Evolutionary conservation across 129 eudicot genomes (phyloP).

Genomic region (Tagetes erecta): DNA sequence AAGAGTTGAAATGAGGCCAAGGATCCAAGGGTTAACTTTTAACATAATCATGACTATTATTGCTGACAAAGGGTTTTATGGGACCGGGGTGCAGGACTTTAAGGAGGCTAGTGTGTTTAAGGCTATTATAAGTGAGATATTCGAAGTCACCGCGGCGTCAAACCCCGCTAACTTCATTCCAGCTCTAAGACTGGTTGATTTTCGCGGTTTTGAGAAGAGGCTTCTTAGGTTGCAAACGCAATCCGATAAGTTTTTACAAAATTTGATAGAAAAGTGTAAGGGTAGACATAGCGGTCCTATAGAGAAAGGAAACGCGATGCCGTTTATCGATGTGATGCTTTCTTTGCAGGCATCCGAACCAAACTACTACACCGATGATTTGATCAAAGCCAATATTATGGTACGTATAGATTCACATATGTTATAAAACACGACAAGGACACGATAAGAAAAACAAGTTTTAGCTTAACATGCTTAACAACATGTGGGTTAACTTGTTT

Average conservation of each 20-base stretch:
- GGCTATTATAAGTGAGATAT: conserved; percentile 20
- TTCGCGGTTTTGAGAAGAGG: conserved; percentile 40
- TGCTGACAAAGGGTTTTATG: conserved; percentile 44
- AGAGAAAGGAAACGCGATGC: conserved; percentile 20
- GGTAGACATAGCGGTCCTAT: not conserved
- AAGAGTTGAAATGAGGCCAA: conserved; percentile 38
- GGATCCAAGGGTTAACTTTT: conserved; percentile 35
- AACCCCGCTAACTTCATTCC: conserved; percentile 49
- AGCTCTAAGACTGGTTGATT: conserved; percentile 41
- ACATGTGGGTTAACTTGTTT: not conserved
- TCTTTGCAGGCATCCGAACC: conserved; percentile 57
- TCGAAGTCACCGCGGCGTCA: conserved; percentile 34
- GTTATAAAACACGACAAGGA: not conserved
- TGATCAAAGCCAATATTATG: conserved; percentile 51
- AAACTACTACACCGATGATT: conserved; percentile 50
- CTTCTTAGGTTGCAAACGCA: conserved; percentile 24
- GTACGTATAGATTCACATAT: conserved; percentile 25
- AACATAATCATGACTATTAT: conserved; percentile 45
- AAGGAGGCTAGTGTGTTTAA: conserved; percentile 34
- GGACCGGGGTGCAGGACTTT: conserved; percentile 27
- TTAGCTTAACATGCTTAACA: too few relatives aligned
- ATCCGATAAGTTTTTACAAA: conserved; percentile 46
- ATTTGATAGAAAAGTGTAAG: conserved; percentile 21
- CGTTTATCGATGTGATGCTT: conserved; percentile 48
- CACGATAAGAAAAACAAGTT: not conserved